Conservation (phyloP, 2,329 filamentous ascomycete species). For the Fonsecaea erecta region DNA sequence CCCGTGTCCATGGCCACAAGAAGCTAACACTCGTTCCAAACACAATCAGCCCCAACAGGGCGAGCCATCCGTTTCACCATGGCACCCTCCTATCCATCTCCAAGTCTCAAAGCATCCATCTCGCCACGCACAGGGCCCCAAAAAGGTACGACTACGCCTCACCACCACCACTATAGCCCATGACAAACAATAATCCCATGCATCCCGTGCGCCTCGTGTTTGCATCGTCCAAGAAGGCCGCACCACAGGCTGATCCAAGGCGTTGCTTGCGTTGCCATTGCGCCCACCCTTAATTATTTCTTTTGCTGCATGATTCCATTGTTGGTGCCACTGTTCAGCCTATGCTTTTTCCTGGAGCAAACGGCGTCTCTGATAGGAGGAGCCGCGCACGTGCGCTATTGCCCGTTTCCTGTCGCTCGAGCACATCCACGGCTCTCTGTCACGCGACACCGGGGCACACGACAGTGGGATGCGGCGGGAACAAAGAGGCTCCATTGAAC, state of each 20-base stretch:
- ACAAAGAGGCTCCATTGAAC: constrained; percentile 2
- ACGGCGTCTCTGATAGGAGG: constrained; percentile 2
- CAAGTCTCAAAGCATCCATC: constrained; percentile 4
- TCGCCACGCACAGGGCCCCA: constrained; percentile 29
- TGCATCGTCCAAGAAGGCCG: not conserved
- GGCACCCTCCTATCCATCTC: constrained; percentile 28
- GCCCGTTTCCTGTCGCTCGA: constrained; percentile 5
- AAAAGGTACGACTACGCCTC: constrained; percentile 28
- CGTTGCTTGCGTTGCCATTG: not conserved
- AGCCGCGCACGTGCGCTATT: constrained; percentile 15
- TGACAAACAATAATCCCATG: constrained; percentile 11
- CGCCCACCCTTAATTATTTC: constrained; percentile 3
- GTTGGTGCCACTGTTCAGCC: not conserved
- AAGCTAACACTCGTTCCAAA: not conserved
- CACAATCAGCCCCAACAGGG: not conserved
- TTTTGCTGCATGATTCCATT: constrained; percentile 13
- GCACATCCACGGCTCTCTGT: not conserved
- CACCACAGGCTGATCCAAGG: not conserved
- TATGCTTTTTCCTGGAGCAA: constrained; percentile 5
- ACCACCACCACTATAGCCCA: not conserved
- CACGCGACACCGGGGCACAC: constrained; percentile 21
- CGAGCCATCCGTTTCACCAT: constrained; percentile 9
- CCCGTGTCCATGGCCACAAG: not conserved
- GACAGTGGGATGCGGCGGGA: not conserved
- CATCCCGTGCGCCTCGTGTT: not conserved